Percentiles rank a stretch among this genome's conserved stretches.
These are phyloP conservation scores for Penicillium capsulatum DNA, from an alignment of 2,329 filamentous ascomycete species.

Conservation along the genomic window DNA sequence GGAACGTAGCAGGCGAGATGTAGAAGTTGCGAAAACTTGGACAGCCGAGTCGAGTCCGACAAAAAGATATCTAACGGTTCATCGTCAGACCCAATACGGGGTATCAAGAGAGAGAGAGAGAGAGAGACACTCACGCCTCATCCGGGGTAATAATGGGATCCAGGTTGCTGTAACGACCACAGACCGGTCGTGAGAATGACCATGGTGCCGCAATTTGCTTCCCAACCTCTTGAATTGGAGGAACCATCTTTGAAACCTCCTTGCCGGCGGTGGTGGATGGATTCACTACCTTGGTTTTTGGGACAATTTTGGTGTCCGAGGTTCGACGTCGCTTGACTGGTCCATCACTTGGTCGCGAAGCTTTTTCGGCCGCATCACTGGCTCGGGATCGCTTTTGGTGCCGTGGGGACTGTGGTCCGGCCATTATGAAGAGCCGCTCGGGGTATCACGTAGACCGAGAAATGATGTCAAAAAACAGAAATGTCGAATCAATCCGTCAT, in stretches of 20 bases:
- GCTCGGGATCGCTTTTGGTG: constrained; percentile 31
- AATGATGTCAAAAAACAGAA: background rate
- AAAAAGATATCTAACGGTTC: constrained; percentile 60
- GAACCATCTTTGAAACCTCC: constrained; percentile 18
- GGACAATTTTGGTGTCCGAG: constrained; percentile 20
- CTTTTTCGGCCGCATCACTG: constrained; percentile 27
- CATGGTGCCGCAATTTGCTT: constrained; percentile 32
- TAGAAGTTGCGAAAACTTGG: constrained; percentile 74
- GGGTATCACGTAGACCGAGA: background rate
- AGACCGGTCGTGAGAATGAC: constrained; percentile 49
- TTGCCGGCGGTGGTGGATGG: constrained; percentile 8
- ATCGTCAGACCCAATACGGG: constrained; percentile 7
- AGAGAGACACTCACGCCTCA: constrained; percentile 45
- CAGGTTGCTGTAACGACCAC: constrained; percentile 53
- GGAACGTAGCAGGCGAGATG: constrained; percentile 73
- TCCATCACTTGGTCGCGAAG: constrained; percentile 21
- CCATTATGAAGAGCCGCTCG: constrained; percentile 15
- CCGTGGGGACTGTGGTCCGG: constrained; percentile 16
- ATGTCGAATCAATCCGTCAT: constrained; percentile 1
- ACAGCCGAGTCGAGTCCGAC: constrained; percentile 70
- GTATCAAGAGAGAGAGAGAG: background rate
- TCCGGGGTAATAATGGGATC: constrained; percentile 58
- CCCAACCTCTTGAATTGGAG: constrained; percentile 11
- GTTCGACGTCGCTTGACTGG: constrained; percentile 31
- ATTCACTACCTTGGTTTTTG: constrained; percentile 27